Base-by-base conservation (phyloP, 371 early-diverging fungal species). In the Mucor mucedo region DNA sequence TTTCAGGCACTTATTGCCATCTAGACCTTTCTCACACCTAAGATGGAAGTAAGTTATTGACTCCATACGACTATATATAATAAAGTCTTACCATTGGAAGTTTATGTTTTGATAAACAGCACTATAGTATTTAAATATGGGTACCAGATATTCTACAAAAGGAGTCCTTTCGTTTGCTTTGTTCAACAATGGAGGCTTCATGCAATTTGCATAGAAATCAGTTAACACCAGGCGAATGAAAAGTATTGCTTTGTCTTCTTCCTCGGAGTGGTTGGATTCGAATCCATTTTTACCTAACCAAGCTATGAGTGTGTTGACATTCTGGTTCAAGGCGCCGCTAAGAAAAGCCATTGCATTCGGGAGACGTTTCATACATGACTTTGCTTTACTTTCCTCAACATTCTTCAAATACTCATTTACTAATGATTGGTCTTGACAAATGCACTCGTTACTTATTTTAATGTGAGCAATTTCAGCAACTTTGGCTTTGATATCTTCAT, bases 201-300 rank as follows among this genome's bases (percentile, higher is more conserved):
- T 65, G 38, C 59, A 64, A 53, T 58, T 64, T 42, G 65, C 58
- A 16, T 28, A 52, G n/a, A 65, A 65, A 30, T 65, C 59, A 2
- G 65, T 14, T 45, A 30, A 44, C 5, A 57, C 16, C 45, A 30
- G 58, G 58, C 13, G 58, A 57, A 58, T 64, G 58, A 28, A 58
- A 44, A 45, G 52, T 16, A 35, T 52, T 58, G 42, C 44, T 3
- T 21, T 58, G 53, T 52, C 44, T 58, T 64, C 5, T 58, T 35
- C 16, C 28, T 64, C 30, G 44, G 54, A 52, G 52, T 38, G 58
- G 2, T 45, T 58, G 52, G 50, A 53, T 2, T 58, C 30, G 30
- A 53, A 35, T 44, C 64, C 50, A 52, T 29, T 58, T 35, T 52
- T 35, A 52, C 52, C 13, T 42, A 45, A 53, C 65, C 65, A 64